Evolutionary conservation across 2,329 filamentous ascomycete genomes (phyloP).

Genomic region (Pseudopithomyces chartarum): DNA sequence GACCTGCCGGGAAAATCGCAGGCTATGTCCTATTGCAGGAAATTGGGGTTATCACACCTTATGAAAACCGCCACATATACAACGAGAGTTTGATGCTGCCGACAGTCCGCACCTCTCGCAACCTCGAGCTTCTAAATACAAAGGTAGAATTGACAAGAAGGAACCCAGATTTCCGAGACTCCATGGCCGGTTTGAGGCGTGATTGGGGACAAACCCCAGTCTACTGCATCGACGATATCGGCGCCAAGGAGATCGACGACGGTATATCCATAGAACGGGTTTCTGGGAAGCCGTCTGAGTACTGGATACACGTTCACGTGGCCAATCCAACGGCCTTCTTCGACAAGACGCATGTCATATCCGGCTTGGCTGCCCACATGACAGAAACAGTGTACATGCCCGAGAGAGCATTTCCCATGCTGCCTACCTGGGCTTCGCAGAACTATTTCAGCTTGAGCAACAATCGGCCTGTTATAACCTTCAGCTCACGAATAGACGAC

Average conservation of each 20-base stretch:
- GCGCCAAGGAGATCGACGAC: slow-evolving; percentile 76
- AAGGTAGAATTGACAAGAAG: slow-evolving; percentile 32
- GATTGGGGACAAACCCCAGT: slow-evolving; percentile 65
- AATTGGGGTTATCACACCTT: slow-evolving; percentile 71
- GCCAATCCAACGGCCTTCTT: slow-evolving; percentile 79
- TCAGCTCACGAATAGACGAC: slow-evolving; percentile 61
- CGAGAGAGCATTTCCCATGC: slow-evolving; percentile 61
- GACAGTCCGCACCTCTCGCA: slow-evolving; percentile 49
- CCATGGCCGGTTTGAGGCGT: slow-evolving; percentile 61
- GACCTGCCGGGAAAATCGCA: slow-evolving; percentile 22
- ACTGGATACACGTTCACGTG: slow-evolving; percentile 79
- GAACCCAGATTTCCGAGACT: slow-evolving; percentile 52
- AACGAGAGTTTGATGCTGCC: slow-evolving; percentile 60
- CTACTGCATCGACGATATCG: slow-evolving; percentile 73
- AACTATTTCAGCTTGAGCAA: slow-evolving; percentile 58
- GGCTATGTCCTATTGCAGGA: slow-evolving; percentile 75
- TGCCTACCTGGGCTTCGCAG: slow-evolving; percentile 57
- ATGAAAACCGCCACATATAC: slow-evolving; percentile 71
- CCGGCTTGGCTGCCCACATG: slow-evolving; percentile 65
- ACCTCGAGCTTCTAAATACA: slow-evolving; percentile 48
- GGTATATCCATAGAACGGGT: slow-evolving; percentile 73
- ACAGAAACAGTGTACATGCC: slow-evolving; percentile 62
- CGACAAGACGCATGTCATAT: slow-evolving; percentile 61
- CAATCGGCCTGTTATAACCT: slow-evolving; percentile 63
- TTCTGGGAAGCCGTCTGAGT: slow-evolving; percentile 54